phyloP scores from a whole-genome alignment of 179 eudicot genomes.

The Heliamphora pulchella region DNA sequence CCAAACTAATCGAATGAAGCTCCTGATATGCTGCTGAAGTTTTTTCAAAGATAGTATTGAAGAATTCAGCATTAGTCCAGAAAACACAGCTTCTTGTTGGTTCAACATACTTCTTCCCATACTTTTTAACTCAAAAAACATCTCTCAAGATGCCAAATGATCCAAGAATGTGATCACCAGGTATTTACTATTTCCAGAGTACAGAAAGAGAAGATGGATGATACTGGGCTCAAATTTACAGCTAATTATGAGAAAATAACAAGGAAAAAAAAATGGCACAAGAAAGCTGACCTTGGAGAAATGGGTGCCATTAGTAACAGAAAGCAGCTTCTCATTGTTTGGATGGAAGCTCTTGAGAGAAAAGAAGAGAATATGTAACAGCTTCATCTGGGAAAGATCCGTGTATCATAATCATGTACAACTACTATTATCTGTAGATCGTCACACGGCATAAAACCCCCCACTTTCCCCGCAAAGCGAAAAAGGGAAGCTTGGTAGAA shows the following conservation, averaged over 20 bases:
- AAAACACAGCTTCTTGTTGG: too few relatives aligned
- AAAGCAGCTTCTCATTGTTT: constrained; percentile 23
- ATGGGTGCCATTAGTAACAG: constrained; percentile 8
- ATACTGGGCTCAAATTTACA: not conserved
- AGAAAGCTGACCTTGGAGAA: not conserved
- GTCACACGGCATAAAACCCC: not conserved
- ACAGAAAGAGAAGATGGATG: not conserved
- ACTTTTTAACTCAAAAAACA: too few relatives aligned
- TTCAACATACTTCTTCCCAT: too few relatives aligned
- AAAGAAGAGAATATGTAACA: not conserved
- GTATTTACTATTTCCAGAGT: not conserved
- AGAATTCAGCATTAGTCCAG: too few relatives aligned
- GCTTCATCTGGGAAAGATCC: not conserved
- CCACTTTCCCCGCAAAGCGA: not conserved
- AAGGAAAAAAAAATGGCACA: not conserved
- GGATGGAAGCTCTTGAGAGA: constrained; percentile 17
- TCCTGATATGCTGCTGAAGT: too few relatives aligned
- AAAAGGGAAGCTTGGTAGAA: not conserved
- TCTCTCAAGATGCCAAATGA: not conserved
- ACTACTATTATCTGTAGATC: constrained; percentile 3
- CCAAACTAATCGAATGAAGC: too few relatives aligned
- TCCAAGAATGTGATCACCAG: not conserved
- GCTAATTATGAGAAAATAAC: not conserved
- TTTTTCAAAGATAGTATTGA: too few relatives aligned
- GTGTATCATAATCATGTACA: too few relatives aligned